Conservation (phyloP, 257 asterid genomes). For the Nicotiana undulata region DNA sequence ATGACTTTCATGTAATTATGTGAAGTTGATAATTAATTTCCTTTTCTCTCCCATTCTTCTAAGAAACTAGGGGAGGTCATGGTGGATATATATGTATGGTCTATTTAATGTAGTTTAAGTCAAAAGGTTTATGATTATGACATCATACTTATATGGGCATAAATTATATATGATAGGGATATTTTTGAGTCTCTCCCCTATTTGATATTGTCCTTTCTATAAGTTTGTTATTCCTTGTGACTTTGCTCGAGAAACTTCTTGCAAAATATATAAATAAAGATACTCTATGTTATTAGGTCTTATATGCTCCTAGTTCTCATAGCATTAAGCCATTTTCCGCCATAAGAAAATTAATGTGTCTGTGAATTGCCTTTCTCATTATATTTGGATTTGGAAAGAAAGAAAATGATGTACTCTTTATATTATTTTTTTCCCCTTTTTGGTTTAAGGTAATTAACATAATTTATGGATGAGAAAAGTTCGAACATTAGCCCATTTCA, state of each 20-base stretch:
- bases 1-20: neutral
- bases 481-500: too few relatives aligned
- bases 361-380: too few relatives aligned
- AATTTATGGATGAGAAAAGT: too few relatives aligned
- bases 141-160: conserved; percentile 17
- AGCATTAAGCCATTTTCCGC: too few relatives aligned
- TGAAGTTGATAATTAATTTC: neutral
- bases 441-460: too few relatives aligned
- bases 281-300: neutral
- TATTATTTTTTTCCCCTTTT: too few relatives aligned
- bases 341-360: too few relatives aligned
- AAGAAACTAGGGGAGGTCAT: neutral
- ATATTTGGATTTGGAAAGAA: too few relatives aligned
- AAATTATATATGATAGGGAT: conserved; percentile 9
- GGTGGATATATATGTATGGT: neutral
- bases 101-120: conserved; percentile 7
- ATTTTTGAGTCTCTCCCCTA: neutral
- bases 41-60: neutral
- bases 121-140: conserved; percentile 19
- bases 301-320: neutral
- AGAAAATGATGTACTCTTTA: neutral
- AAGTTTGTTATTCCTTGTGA: neutral
- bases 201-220: neutral
- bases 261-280: neutral
- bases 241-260: neutral